These are phyloP conservation scores for Aspergillus ochraceus DNA, from an alignment of 2,329 filamentous ascomycete genomes.

Conservation along the genomic window DNA sequence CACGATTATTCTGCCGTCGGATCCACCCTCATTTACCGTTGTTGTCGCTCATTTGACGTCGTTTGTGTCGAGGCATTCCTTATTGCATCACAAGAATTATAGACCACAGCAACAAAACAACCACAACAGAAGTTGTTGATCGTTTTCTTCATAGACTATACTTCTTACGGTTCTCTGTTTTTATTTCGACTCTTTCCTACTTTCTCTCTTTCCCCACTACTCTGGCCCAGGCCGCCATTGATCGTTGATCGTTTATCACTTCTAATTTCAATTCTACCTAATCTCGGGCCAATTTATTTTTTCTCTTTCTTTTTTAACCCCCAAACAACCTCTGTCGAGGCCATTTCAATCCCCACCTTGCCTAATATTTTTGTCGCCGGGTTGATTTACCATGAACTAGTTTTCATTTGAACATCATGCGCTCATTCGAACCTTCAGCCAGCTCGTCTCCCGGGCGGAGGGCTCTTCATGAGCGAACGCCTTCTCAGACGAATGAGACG, in stretches of 20 bases:
- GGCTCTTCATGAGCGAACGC: constrained; percentile 48
- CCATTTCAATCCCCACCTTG: constrained; percentile 6
- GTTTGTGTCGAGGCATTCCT: constrained; percentile 31
- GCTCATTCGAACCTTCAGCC: constrained; percentile 29
- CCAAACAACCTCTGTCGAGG: constrained; percentile 1
- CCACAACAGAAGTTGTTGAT: constrained; percentile 14
- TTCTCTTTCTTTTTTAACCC: constrained; percentile 5
- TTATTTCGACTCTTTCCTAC: neutral
- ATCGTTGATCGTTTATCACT: constrained; percentile 11
- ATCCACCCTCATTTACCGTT: constrained; percentile 22
- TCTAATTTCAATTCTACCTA: constrained; percentile 8
- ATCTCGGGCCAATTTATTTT: constrained; percentile 11
- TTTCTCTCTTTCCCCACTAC: neutral
- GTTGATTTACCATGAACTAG: constrained; percentile 32
- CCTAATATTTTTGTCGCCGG: constrained; percentile 9
- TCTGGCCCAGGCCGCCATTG: constrained; percentile 3
- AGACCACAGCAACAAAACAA: constrained; percentile 27
- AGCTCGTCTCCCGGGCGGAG: constrained; percentile 39
- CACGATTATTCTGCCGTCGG: constrained; percentile 17
- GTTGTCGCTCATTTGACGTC: constrained; percentile 20
- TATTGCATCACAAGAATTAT: constrained; percentile 26
- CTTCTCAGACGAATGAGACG: constrained; percentile 47
- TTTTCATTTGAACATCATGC: constrained; percentile 31
- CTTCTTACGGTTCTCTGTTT: constrained; percentile 3
- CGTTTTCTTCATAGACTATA: constrained; percentile 11